A percentile compares a stretch with the other conserved stretches of the same genome.
These are phyloP conservation scores for Thraustotheca clavata DNA, from an alignment of 352 stramenopile species.

Conservation along the genomic window DNA sequence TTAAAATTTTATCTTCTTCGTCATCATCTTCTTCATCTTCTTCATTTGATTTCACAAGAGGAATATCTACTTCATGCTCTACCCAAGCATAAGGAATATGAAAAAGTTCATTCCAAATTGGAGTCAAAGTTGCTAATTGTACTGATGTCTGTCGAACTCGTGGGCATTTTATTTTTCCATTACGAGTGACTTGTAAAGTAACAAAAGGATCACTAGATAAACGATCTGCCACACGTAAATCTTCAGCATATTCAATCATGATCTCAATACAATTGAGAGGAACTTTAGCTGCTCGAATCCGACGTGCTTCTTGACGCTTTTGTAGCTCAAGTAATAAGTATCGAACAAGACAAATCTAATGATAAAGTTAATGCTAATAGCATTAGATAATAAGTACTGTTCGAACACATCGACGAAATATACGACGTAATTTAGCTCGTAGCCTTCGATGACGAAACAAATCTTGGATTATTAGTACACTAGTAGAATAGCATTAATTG, in stretches of 20 bases:
- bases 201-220: constrained; percentile 62
- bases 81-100: constrained; percentile 39
- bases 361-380: not conserved
- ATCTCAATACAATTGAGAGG: constrained; percentile 50
- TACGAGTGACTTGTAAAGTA: constrained; percentile 26
- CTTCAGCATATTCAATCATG: constrained; percentile 37
- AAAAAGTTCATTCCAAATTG: constrained; percentile 72
- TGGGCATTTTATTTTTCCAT: constrained; percentile 14
- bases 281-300: constrained; percentile 27
- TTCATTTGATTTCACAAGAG: constrained; percentile 7
- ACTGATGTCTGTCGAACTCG: constrained; percentile 32
- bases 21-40: not conserved
- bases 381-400: constrained; percentile 23
- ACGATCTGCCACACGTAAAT: constrained; percentile 44
- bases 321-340: constrained; percentile 10
- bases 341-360: not conserved
- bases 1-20: not conserved
- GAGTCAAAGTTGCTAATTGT: constrained; percentile 39
- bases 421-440: constrained; percentile 26
- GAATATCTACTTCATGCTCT: constrained; percentile 2
- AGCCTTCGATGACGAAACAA: constrained; percentile 34
- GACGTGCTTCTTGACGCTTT: constrained; percentile 23
- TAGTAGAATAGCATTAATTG: not conserved
- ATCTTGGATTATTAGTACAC: constrained; percentile 57
- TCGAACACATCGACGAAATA: constrained; percentile 29